These are phyloP conservation scores for Hsuehochloa calcarea DNA, from an alignment of 176 grass and related monocot species.

Conservation along the genomic window DNA sequence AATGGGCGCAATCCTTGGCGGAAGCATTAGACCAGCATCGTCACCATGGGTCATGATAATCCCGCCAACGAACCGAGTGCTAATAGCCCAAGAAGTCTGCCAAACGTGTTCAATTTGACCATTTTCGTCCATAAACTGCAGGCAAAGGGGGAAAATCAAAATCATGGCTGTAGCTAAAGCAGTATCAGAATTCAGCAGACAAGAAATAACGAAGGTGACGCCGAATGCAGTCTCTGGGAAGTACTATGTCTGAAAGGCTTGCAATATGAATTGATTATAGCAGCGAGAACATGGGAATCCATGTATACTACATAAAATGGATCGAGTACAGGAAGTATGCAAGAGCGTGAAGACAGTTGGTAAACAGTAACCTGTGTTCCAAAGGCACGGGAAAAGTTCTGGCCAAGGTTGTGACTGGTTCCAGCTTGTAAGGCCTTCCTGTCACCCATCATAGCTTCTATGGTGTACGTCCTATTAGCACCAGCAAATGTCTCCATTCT, in stretches of 20 bases:
- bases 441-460: slow-evolving; percentile 65
- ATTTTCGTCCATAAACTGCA: slow-evolving; percentile 98
- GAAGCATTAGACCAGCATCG: slow-evolving; percentile 96
- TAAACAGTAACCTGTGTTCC: slow-evolving; percentile 97
- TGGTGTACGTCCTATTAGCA: slow-evolving; percentile 49
- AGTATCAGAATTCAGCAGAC: slow-evolving; percentile 22
- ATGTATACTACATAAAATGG: slow-evolving; percentile 8
- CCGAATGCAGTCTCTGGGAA: neutral
- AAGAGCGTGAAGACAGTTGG: slow-evolving; percentile 8
- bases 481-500: slow-evolving; percentile 92
- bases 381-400: slow-evolving; percentile 97
- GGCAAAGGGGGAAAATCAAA: neutral
- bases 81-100: slow-evolving; percentile 99
- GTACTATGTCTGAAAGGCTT: neutral
- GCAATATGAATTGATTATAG: slow-evolving; percentile 21
- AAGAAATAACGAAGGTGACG: neutral
- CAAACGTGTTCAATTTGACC: slow-evolving; percentile 83
- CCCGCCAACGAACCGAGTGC: slow-evolving; percentile 91
- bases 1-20: slow-evolving; percentile 90
- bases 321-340: neutral
- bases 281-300: neutral
- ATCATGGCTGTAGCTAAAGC: slow-evolving; percentile 13
- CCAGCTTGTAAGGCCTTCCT: slow-evolving; percentile 97
- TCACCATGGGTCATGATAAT: slow-evolving; percentile 98
- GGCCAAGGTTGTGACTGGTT: slow-evolving; percentile 92